Conservation (phyloP, 1,284 basidiomycete species). For the Apiotrichum gracile region DNA sequence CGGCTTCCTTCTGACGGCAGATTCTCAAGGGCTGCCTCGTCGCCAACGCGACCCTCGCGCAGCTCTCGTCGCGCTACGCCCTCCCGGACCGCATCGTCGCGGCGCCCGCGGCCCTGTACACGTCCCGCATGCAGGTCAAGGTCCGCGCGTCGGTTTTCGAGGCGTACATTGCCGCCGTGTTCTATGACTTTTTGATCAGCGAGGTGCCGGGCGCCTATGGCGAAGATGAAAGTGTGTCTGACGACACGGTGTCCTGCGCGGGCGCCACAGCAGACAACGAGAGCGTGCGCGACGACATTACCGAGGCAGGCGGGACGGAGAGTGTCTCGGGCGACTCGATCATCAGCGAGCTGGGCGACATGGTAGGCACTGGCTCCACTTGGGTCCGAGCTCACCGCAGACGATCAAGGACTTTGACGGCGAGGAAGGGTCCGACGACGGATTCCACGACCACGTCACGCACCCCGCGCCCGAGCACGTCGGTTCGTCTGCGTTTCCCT, state of each 20-base stretch:
- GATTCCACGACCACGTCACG: background rate
- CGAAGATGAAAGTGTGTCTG: background rate
- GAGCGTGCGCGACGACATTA: background rate
- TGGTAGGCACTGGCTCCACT: no score
- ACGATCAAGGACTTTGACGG: background rate
- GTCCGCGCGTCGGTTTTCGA: slow-evolving; percentile 32
- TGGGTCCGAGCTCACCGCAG: background rate
- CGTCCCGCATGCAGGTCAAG: slow-evolving; percentile 19
- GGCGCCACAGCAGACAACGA: slow-evolving; percentile 6
- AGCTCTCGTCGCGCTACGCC: slow-evolving; percentile 26
- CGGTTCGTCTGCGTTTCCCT: background rate
- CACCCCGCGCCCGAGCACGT: background rate
- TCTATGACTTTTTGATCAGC: slow-evolving; percentile 23
- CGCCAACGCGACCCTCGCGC: slow-evolving; percentile 26
- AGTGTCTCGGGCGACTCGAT: background rate
- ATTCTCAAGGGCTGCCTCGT: slow-evolving; percentile 32
- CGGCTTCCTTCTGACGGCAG: slow-evolving; percentile 12
- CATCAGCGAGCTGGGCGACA: background rate
- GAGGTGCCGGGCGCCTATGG: slow-evolving; percentile 9
- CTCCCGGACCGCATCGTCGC: slow-evolving; percentile 24
- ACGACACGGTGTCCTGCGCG: background rate
- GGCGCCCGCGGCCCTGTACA: slow-evolving; percentile 9
- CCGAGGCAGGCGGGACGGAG: background rate
- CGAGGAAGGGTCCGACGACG: background rate
- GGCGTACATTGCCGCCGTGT: slow-evolving; percentile 38